Percentiles rank a stretch among this genome's conserved stretches.
Evolutionary conservation across 768 basidiomycete species (phyloP).

Genomic region (Amanita rubescens): DNA sequence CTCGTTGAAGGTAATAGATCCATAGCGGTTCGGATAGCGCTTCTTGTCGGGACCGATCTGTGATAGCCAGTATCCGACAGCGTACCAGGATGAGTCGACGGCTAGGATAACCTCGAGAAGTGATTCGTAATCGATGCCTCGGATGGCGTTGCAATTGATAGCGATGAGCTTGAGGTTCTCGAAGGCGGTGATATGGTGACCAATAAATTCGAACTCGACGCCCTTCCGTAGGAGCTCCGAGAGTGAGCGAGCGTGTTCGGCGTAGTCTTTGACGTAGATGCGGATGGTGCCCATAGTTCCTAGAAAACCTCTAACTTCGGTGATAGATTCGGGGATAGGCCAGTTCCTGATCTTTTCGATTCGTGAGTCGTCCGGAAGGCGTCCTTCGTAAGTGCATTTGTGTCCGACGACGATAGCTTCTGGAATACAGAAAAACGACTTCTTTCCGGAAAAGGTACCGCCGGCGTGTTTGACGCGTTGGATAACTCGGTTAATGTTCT

Average conservation of each 20-base stretch:
- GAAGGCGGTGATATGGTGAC: no score
- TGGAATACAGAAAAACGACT: neutral
- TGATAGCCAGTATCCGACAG: conserved; percentile 4
- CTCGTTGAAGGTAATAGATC: conserved; percentile 20
- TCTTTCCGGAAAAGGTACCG: conserved; percentile 19
- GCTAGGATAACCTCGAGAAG: conserved; percentile 17
- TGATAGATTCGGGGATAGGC: neutral
- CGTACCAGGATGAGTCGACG: conserved; percentile 20
- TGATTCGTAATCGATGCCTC: conserved; percentile 21
- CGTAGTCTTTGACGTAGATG: no score
- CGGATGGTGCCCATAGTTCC: neutral
- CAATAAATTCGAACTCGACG: no score
- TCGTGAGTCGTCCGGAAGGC: neutral
- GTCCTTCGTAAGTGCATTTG: neutral
- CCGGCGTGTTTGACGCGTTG: conserved; percentile 22
- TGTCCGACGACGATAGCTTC: neutral
- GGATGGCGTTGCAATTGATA: conserved; percentile 15
- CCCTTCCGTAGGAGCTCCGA: no score
- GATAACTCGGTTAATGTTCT: conserved; percentile 26
- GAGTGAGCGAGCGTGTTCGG: no score
- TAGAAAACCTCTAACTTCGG: neutral
- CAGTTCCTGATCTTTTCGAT: neutral
- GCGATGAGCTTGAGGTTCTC: neutral
- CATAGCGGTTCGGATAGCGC: neutral
- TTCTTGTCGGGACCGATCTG: conserved; percentile 6